Conservation (phyloP, 768 basidiomycete genomes). For the Mycena pura region DNA sequence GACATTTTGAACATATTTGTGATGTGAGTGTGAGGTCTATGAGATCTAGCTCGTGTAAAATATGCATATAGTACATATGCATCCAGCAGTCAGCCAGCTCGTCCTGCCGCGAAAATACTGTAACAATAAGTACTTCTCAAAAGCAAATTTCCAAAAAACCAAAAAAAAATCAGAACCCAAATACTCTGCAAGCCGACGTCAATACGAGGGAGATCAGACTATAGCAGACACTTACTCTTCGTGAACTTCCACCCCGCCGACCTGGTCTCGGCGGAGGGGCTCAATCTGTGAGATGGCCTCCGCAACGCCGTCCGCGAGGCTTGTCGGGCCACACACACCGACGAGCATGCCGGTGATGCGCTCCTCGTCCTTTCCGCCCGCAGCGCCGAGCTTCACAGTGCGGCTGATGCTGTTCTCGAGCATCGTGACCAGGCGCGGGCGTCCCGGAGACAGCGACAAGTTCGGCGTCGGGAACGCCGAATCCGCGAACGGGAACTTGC, state of each 20-base stretch:
- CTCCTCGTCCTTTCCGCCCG: slow-evolving; percentile 29
- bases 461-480: slow-evolving; percentile 37
- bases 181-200: background rate
- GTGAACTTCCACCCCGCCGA: slow-evolving; percentile 54
- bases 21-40: slow-evolving; percentile 14
- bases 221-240: slow-evolving; percentile 29
- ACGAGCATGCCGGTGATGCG: slow-evolving; percentile 46
- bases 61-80: slow-evolving; percentile 9
- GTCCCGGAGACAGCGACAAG: slow-evolving; percentile 47
- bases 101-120: slow-evolving; percentile 22
- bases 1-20: background rate
- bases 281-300: slow-evolving; percentile 43
- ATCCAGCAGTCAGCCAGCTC: slow-evolving; percentile 10
- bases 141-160: slow-evolving; percentile 11
- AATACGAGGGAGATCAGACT: background rate
- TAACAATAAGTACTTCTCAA: slow-evolving; percentile 22
- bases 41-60: slow-evolving; percentile 13
- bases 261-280: slow-evolving; percentile 37
- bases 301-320: slow-evolving; percentile 44
- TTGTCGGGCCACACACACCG: slow-evolving; percentile 50
- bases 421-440: slow-evolving; percentile 48
- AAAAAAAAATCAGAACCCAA: slow-evolving; percentile 11
- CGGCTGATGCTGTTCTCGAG: slow-evolving; percentile 42
- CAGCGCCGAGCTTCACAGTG: slow-evolving; percentile 38
- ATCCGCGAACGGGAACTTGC: slow-evolving; percentile 38